Base-by-base conservation (phyloP, 345 rosid genomes). In the Boechera divaricarpa region DNA sequence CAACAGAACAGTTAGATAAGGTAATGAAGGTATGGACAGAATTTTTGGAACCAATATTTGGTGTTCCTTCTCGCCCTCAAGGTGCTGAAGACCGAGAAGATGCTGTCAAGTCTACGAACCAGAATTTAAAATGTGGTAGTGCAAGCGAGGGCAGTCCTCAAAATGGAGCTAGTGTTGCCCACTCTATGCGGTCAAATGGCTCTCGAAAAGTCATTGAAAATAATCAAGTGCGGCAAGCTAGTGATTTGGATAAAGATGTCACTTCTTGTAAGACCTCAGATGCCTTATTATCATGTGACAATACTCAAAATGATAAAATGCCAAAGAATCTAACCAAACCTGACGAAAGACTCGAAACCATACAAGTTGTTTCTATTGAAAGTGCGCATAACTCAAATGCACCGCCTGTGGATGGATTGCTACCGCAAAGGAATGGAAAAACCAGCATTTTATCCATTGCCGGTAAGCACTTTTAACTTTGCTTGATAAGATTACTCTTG, bases 21-120 rank as follows among this genome's bases (percentile, higher is more conserved):
- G 91, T 92, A 61, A 87, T 92, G 90, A 92, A 87, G 79, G 83
- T 95, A 52, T 95, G 99, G 98, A 92, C 90, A 62, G 88, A 90
- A n/a, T 91, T 95, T 79, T 76, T 95, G 83, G 99, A 92, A 70
- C 99, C 97, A 48, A 67, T 88, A 68, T 81, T 92, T 36, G 94
- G 96, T 57, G 90, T 88, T 83, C 86, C 97, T 80, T 83, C 87
- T 72, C 90, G 98, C 29, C 90, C 96, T 80, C 91, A 86, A 70
- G 94, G 96, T 76, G 84, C 91, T 24, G 94, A 89, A 85, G 94
- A 92, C 82, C 87, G 80, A 56, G 91, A 91, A 83, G 97, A 88
- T 82, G 90, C 79, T 69, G 85, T 86, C 42, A 90, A 86, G 83
- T 82, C 91, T 57, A 87, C 83, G 59, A 87, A 74, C 76, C 89